phyloP scores from a whole-genome alignment of 1,284 basidiomycete species.

The Macrocystidia cucumis region DNA sequence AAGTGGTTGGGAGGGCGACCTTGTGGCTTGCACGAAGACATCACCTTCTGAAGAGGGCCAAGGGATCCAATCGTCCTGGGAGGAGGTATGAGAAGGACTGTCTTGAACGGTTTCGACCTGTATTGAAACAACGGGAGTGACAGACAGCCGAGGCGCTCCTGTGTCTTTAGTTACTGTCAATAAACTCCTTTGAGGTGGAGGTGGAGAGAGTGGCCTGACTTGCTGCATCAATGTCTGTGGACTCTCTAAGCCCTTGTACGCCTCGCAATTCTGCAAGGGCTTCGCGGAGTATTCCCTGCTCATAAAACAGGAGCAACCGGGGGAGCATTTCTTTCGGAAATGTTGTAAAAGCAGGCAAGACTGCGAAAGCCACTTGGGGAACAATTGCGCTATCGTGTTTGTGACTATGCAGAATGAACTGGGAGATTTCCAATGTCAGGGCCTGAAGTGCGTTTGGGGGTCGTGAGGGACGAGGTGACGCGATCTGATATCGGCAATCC shows the following conservation, averaged over 20 bases:
- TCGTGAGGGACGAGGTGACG: conserved; percentile 44
- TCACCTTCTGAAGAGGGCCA: conserved; percentile 18
- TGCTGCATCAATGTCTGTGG: too few species aligned
- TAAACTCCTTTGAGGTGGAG: conserved; percentile 1
- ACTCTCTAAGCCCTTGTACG: conserved; percentile 24
- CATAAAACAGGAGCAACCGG: conserved; percentile 56
- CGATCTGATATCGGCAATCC: conserved; percentile 59
- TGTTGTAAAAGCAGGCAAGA: conserved; percentile 62
- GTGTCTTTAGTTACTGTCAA: conserved; percentile 1
- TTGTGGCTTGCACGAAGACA: conserved; percentile 35
- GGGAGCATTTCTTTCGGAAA: conserved; percentile 52
- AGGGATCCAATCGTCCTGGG: too few species aligned
- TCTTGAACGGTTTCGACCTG: conserved; percentile 47
- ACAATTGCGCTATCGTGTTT: conserved; percentile 41
- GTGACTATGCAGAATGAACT: conserved; percentile 48
- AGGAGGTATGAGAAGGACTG: too few species aligned
- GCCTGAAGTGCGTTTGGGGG: conserved; percentile 64
- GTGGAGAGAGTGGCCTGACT: too few species aligned
- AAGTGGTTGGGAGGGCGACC: conserved; percentile 47
- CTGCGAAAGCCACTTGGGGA: conserved; percentile 50
- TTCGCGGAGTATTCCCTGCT: conserved; percentile 44
- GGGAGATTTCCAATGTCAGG: conserved; percentile 53
- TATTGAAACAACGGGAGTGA: conserved; percentile 45
- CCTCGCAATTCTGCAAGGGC: conserved; percentile 38
- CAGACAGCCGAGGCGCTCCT: conserved; percentile 4